Conservation (phyloP, 441 rosid species). For the Pelargonium citronellum region DNA sequence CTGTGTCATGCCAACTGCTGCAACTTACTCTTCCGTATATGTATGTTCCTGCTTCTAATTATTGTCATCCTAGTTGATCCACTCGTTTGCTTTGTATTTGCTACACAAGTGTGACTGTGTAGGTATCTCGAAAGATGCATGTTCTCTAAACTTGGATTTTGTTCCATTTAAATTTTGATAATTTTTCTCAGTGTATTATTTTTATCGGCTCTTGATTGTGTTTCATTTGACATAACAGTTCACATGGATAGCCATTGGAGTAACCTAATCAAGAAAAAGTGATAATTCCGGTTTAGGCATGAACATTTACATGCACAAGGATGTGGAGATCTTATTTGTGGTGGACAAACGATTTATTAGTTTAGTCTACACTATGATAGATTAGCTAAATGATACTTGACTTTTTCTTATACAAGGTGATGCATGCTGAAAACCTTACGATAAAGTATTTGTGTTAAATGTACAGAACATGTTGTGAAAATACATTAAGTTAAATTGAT, state of each 20-base stretch:
- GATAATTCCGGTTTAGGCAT: too few species aligned
- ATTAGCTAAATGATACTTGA: too few species aligned
- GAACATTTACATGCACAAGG: too few species aligned
- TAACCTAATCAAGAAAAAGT: too few species aligned
- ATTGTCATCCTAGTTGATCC: neutral
- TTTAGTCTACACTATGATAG: too few species aligned
- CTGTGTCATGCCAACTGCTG: neutral
- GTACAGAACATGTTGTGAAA: neutral
- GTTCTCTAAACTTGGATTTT: neutral
- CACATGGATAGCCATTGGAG: too few species aligned
- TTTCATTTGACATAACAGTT: too few species aligned
- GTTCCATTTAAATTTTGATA: neutral
- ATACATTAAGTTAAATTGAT: slow-evolving; percentile 37
- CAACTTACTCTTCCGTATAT: neutral
- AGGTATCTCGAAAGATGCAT: neutral
- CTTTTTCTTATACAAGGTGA: neutral
- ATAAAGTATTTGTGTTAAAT: neutral
- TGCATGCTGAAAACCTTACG: neutral
- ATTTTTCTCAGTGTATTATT: neutral
- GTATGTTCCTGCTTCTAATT: slow-evolving; percentile 1
- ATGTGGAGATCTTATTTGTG: too few species aligned
- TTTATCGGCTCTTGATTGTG: too few species aligned
- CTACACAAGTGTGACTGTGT: neutral
- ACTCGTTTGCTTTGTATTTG: slow-evolving; percentile 1
- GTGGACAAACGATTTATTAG: too few species aligned